Percentiles rank a stretch among this genome's conserved stretches.
These are phyloP conservation scores for Solanum rostratum DNA, from an alignment of 257 asterid genomes.

Conservation along the genomic window DNA sequence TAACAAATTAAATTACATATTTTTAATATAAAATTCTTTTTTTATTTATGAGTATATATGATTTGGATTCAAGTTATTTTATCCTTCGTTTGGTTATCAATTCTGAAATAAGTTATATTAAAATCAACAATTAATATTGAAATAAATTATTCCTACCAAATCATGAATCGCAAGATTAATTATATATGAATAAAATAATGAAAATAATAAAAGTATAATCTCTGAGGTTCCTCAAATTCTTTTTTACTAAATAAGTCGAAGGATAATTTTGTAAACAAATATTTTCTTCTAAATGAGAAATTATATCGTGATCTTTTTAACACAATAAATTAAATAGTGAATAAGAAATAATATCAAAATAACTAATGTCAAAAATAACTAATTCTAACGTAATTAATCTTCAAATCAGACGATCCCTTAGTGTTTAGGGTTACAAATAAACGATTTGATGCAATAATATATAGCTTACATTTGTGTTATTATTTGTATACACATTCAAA, in stretches of 20 bases:
- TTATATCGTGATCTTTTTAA: not conserved
- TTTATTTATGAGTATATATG: no score
- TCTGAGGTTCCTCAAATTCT: not conserved
- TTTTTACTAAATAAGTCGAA: not conserved
- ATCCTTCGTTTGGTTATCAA: not conserved
- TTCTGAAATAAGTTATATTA: not conserved
- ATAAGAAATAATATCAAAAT: not conserved
- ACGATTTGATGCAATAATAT: no score
- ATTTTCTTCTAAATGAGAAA: not conserved
- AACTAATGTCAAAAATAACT: not conserved
- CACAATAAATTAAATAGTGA: not conserved
- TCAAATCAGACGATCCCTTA: not conserved
- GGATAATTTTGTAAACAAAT: not conserved
- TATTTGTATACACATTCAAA: no score
- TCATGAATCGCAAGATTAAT: not conserved
- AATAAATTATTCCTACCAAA: not conserved
- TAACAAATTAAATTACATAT: not conserved
- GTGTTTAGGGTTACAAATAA: no score
- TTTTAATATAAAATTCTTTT: not conserved
- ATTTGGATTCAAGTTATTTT: not conserved
- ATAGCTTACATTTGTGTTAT: no score
- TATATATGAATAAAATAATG: not conserved
- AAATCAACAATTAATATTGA: not conserved
- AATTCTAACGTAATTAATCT: not conserved
- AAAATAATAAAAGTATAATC: not conserved